phyloP scores from a whole-genome alignment of 805 yeast species.

The Pichia sporocuriosa region DNA sequence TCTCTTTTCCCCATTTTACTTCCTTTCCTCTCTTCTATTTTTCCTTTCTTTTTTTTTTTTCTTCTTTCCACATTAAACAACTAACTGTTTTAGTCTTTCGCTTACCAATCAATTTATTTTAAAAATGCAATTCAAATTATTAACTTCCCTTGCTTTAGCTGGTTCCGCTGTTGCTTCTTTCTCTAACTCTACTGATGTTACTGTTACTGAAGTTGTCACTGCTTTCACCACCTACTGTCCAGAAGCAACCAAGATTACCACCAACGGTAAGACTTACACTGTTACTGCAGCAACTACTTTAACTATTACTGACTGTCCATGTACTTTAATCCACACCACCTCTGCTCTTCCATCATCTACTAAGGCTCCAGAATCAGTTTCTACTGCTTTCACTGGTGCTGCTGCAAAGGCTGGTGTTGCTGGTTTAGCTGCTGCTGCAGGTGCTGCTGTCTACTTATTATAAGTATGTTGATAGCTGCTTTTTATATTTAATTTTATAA shows the following conservation, averaged over 20 bases:
- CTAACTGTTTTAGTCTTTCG: constrained; percentile 25
- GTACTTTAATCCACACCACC: constrained; percentile 45
- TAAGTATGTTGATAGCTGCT: constrained; percentile 20
- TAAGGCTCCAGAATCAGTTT: constrained; percentile 15
- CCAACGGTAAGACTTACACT: constrained; percentile 64
- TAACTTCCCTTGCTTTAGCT: constrained; percentile 32
- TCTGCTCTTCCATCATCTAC: constrained; percentile 18
- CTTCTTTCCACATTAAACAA: constrained; percentile 1
- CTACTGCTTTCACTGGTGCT: constrained; percentile 21
- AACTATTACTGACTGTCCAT: constrained; percentile 82
- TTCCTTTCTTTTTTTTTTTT: constrained; percentile 2
- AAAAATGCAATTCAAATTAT: constrained; percentile 31
- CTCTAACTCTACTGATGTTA: constrained; percentile 40
- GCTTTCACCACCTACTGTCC: constrained; percentile 82
- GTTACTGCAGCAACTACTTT: constrained; percentile 75
- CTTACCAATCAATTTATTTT: constrained; percentile 14
- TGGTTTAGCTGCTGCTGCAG: constrained; percentile 33
- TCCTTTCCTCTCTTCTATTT: not conserved
- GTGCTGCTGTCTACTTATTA: constrained; percentile 35
- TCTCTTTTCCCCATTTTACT: not conserved
- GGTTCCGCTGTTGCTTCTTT: constrained; percentile 39
- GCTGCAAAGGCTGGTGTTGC: constrained; percentile 35
- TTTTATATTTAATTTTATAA: not conserved
- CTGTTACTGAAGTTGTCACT: constrained; percentile 56
- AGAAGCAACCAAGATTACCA: constrained; percentile 55